phyloP scores from a whole-genome alignment of 306 rosid genomes.

The Albizia julibrissin region DNA sequence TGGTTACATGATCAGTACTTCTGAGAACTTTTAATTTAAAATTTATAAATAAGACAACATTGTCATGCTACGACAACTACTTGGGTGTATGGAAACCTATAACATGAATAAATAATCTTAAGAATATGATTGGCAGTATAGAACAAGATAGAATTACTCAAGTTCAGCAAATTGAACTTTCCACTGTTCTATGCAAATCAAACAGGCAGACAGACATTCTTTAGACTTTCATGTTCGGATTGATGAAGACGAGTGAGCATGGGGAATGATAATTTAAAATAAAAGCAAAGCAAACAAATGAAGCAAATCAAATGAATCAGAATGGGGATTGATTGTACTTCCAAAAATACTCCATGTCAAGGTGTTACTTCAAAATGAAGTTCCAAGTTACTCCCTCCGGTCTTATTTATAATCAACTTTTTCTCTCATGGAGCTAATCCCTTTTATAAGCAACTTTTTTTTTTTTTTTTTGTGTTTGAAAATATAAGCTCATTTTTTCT shows the following conservation, averaged over 20 bases:
- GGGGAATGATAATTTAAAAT: not conserved
- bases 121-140: constrained; percentile 18
- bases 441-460: too few relatives aligned
- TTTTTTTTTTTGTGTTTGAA: too few relatives aligned
- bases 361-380: not conserved
- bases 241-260: not conserved
- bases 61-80: not conserved
- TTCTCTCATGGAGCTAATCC: too few relatives aligned
- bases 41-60: not conserved
- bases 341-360: not conserved
- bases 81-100: not conserved
- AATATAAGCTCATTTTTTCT: too few relatives aligned
- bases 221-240: not conserved
- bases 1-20: not conserved
- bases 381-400: too few relatives aligned
- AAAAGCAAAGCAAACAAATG: too few relatives aligned
- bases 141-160: constrained; percentile 2
- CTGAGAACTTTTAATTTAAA: not conserved
- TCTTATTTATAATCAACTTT: too few relatives aligned
- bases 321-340: not conserved
- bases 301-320: too few relatives aligned
- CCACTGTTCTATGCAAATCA: constrained; percentile 6
- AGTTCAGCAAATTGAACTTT: constrained; percentile 1
- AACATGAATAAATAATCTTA: not conserved
- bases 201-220: not conserved